Percentiles rank a stretch among this genome's conserved stretches.
Evolutionary conservation across 306 rosid genomes (phyloP).

Genomic region (Boehmeria nivea): DNA sequence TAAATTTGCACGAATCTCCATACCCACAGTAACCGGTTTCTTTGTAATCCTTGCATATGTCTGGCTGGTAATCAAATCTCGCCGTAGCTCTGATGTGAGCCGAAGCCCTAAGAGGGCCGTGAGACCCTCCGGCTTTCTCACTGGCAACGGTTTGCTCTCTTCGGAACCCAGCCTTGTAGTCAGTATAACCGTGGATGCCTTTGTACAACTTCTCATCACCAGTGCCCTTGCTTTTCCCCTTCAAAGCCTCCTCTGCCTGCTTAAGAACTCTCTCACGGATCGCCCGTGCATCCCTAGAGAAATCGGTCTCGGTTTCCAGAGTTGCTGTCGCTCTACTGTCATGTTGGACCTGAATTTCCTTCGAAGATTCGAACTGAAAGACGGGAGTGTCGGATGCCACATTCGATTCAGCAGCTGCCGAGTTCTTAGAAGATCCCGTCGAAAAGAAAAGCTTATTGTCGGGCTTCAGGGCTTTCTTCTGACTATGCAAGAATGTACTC

Average conservation of each 20-base stretch:
- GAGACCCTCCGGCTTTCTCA: slow-evolving; percentile 82
- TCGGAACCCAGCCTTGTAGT: slow-evolving; percentile 74
- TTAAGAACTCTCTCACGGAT: slow-evolving; percentile 72
- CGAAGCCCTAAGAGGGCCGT: slow-evolving; percentile 88
- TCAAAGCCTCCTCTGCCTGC: slow-evolving; percentile 56
- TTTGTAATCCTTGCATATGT: slow-evolving; percentile 83
- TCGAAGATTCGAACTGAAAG: slow-evolving; percentile 55
- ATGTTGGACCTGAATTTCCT: slow-evolving; percentile 69
- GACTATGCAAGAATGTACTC: slow-evolving; percentile 21
- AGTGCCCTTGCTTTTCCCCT: slow-evolving; percentile 38
- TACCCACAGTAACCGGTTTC: slow-evolving; percentile 85
- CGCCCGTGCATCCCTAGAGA: slow-evolving; percentile 69
- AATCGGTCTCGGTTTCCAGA: slow-evolving; percentile 80
- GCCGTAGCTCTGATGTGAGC: slow-evolving; percentile 82
- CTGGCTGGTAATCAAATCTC: slow-evolving; percentile 89
- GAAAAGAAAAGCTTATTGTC: slow-evolving; percentile 35
- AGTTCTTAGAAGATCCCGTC: slow-evolving; percentile 23
- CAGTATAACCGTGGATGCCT: slow-evolving; percentile 63
- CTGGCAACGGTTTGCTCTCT: slow-evolving; percentile 78
- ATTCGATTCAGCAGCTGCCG: slow-evolving; percentile 17
- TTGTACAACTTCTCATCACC: slow-evolving; percentile 55
- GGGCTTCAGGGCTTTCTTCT: slow-evolving; percentile 29
- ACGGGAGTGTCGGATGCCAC: slow-evolving; percentile 21
- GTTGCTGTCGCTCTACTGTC: slow-evolving; percentile 77
- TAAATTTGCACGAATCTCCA: slow-evolving; percentile 78